phyloP scores from a whole-genome alignment of 2,329 filamentous ascomycete genomes.

The Drechslerella dactyloides region DNA sequence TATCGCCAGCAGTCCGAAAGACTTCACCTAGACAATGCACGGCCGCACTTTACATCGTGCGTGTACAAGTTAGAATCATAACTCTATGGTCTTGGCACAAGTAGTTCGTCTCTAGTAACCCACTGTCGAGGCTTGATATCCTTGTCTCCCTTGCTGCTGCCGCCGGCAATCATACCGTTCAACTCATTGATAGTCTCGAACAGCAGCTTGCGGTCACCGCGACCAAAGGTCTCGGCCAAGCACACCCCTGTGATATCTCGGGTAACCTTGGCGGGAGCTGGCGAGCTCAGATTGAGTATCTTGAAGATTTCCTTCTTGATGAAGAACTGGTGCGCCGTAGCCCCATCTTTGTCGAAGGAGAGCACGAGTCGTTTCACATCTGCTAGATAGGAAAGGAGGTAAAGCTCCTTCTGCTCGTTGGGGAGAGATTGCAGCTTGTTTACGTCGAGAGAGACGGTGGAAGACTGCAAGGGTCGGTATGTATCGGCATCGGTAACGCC shows the following conservation, averaged over 20 bases:
- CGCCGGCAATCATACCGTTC: conserved; percentile 73
- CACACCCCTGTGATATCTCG: conserved; percentile 86
- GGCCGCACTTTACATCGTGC: conserved; percentile 66
- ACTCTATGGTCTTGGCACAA: neutral
- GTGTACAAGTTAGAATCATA: no score
- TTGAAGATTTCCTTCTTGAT: conserved; percentile 95
- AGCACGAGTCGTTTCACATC: conserved; percentile 81
- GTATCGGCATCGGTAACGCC: conserved; percentile 30
- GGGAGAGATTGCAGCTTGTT: conserved; percentile 86
- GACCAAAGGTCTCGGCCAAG: conserved; percentile 79
- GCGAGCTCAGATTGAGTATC: conserved; percentile 80
- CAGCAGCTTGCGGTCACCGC: conserved; percentile 86
- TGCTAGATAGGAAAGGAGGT: conserved; percentile 86
- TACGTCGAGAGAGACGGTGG: conserved; percentile 75
- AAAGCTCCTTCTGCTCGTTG: conserved; percentile 93
- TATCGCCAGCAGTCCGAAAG: conserved; percentile 91
- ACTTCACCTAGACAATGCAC: conserved; percentile 85
- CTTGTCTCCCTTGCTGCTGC: conserved; percentile 73
- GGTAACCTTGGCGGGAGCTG: conserved; percentile 83
- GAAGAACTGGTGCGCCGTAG: conserved; percentile 85
- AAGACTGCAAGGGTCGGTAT: conserved; percentile 44
- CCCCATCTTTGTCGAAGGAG: conserved; percentile 75
- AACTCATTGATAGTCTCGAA: conserved; percentile 96
- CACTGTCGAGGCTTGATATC: conserved; percentile 77
- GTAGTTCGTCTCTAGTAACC: conserved; percentile 17